Evolutionary conservation across 2,329 filamentous ascomycete species (phyloP), one percentile per base, ranked within the genome.

Genomic region (Fusarium sp.): DNA sequence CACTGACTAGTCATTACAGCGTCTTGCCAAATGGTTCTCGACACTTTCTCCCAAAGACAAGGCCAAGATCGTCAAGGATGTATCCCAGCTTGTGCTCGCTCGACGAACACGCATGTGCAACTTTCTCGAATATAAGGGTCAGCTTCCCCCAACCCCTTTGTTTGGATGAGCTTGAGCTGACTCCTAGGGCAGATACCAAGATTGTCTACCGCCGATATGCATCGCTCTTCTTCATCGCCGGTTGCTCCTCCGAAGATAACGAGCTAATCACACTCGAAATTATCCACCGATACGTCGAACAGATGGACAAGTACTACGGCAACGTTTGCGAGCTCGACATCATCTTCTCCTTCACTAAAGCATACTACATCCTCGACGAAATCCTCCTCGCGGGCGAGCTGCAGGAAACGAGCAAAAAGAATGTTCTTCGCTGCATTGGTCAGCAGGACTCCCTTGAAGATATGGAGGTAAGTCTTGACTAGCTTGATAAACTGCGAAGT

Each of bases 221-320:
- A 66, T 98, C 96, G 62, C 91, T 99, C 67, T 99, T 98, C 87
- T 99, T 99, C 87, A 99, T 99, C 80, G 94, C 95, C 77, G 96
- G 96, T 76, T 97, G 94, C 84, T 91, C 94, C 55, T 94, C 94
- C n/a, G 94, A 93, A 69, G 96, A 99, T 82, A 99, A 99, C 82
- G 96, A 99, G 80, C 85, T 99, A 78, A 98, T 98, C 80, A 97
- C 93, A 24, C 93, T 99, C 78, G 96, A 99, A 82, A 94, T 99
- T 78, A 97, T 99, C 76, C 96, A 99, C 82, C 93, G 96, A 82
- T 99, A 99, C 80, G 96, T 99, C 78, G 96, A 99, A 82, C 96
- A 99, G 84, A 99, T 99, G 96, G 96, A 99, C 87, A 99, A 99
- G 82, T 99, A 99, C 85, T 99, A 98, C 81, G 96, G 96, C 81